Evolutionary conservation across 2,329 filamentous ascomycete genomes (phyloP), one percentile per base, ranked within the genome.

Genomic region (Fusarium brachygibbosum): DNA sequence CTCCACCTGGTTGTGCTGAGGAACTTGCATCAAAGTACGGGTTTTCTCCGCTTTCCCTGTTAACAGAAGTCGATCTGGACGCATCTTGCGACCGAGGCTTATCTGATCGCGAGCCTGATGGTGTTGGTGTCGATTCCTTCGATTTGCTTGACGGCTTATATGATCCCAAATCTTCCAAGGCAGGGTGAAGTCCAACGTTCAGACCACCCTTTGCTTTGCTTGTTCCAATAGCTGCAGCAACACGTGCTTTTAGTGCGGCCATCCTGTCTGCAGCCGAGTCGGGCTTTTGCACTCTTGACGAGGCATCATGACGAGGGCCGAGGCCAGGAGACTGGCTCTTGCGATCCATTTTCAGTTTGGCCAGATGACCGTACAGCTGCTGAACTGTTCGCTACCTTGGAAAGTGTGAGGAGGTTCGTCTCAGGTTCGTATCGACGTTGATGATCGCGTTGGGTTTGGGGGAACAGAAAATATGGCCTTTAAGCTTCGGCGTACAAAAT

Each of bases 11-110:
- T 84, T 91, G 88, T 6, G 85, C 82, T n/a, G 87, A 86, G 14
- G 90, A 79, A 69, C 82, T 90, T 10, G 91, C 85, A 74, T 97
- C 93, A 70, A 91, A 94, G 78, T 97, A 98, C 0, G 94, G 94
- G 71, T 97, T 97, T 29, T 66, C 58, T 37, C 71, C 59, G 37
- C 44, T 52, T 48, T 66, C 60, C 23, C 46, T 53, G n/a, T 58
- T 57, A 28, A 35, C 29, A 21, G 48, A 38, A 38, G 56, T 76
- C 71, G 74, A 34, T 48, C 70, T 74, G 52, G 65, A 58, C 31
- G 53, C 55, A 54, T 70, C 68, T 55, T 69, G 60, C 4, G 44
- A 40, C 19, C 66, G 66, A 13, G 63, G 44, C 17, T 66, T 70
- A 19, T 70, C 69, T 46, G 65, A 37, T 51, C 62, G 64, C 10